Evolutionary conservation across 345 rosid genomes (phyloP), one percentile per base, ranked within the genome.

Genomic region (Gossypium stocksii): DNA sequence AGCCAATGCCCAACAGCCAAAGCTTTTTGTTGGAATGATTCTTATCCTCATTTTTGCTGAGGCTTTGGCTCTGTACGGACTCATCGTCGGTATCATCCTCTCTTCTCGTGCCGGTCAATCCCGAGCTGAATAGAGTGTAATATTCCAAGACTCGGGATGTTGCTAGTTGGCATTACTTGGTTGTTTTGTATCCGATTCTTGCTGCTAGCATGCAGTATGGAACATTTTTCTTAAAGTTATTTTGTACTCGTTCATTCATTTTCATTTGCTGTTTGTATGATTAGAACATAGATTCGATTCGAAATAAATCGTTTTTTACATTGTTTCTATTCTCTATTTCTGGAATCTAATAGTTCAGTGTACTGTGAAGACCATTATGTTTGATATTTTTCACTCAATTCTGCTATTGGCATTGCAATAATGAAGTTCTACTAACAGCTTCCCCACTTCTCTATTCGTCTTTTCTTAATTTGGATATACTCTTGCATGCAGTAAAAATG

Each of bases 21-120:
- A 86, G 74, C 89, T 84, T 20, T 84, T 86, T n/a, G 87, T 86
- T 25, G 89, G 89, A 29, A 86, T 86, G 87, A 86, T 86, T 34
- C 41, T 34, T 34, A 34, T 34, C 41, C 41, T 34, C 41, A 34
- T 34, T 34, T 34, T 34, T 34, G 41, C 41, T 34, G 41, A 34
- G 41, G 41, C 41, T 34, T 34, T 34, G 41, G 89, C 89, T 9
- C 38, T 86, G 64, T 86, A 84, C 41, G 89, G 87, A 2, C 89
- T 86, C 43, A 86, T 86, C 57, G 87, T 84, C 17, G 89, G 89
- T 54, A 86, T 86, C 69, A 86, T 86, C 73, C 80, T 86, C 77
- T 86, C 89, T 20, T 86, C 87, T 17, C 54, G 75, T 1, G 75
- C 75, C 59, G 75, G 75, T 44, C 75, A 72, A 22, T 72, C 75